phyloP scores from a whole-genome alignment of 2,329 filamentous ascomycete genomes.

The Fusarium sp. region DNA sequence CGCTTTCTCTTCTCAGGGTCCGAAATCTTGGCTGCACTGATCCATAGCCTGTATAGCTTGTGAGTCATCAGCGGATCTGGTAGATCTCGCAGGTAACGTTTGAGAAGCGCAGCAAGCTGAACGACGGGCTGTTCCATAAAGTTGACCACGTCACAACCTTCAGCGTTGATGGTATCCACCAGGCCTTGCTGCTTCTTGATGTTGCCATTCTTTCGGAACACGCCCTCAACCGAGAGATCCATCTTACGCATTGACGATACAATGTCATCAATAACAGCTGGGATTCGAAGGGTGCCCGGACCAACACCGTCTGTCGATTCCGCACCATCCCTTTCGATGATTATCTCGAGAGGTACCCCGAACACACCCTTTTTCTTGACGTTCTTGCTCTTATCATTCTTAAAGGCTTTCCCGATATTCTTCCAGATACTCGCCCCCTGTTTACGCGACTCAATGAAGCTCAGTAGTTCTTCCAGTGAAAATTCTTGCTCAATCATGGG shows the following conservation, averaged over 20 bases:
- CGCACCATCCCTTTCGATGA: constrained; percentile 92
- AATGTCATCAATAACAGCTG: constrained; percentile 93
- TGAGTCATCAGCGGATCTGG: constrained; percentile 94
- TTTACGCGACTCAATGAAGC: constrained; percentile 91
- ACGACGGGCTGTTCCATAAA: constrained; percentile 90
- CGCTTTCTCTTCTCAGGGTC: constrained; percentile 84
- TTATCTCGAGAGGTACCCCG: constrained; percentile 84
- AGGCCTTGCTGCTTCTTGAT: constrained; percentile 92
- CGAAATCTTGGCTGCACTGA: constrained; percentile 85
- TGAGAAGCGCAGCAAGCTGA: constrained; percentile 90
- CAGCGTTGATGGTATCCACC: constrained; percentile 83
- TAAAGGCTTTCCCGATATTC: constrained; percentile 96
- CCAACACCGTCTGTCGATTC: constrained; percentile 98
- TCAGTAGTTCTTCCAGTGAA: constrained; percentile 89
- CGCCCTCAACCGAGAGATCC: constrained; percentile 98
- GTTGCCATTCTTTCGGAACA: constrained; percentile 99
- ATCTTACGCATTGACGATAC: constrained; percentile 96
- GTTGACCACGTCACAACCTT: constrained; percentile 85
- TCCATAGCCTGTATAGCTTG: constrained; percentile 91
- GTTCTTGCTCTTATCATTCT: constrained; percentile 79
- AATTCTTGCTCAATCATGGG: constrained; percentile 90
- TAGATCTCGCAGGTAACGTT: constrained; percentile 93
- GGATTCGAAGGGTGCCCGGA: constrained; percentile 87
- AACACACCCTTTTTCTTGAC: constrained; percentile 95
- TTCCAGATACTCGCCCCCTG: constrained; percentile 88